Base-by-base conservation (phyloP, 2,329 filamentous ascomycete species). In the Zelopaecilomyces penicillatus region DNA sequence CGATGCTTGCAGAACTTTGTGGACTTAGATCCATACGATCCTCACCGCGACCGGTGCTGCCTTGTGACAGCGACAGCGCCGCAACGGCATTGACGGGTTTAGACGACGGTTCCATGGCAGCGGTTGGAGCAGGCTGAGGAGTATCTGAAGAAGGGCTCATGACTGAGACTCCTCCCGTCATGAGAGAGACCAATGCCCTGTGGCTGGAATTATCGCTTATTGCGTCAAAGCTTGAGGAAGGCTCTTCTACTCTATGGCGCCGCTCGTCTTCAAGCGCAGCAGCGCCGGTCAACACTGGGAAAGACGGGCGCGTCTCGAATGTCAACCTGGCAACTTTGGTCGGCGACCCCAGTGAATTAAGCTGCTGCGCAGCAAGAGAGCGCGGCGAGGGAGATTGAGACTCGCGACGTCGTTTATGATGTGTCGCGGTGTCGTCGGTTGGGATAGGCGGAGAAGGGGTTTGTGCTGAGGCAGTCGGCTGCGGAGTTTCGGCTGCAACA, bases 101-200 rank as follows among this genome's bases (percentile, higher is more conserved):
- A 37, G 62, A 56, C 3, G 65, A 63, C 6, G 65, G 55, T 27
- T 71, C 68, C 58, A 71, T 70, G 39, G 64, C 60, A 12, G 68
- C 66, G 9, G 68, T 70, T 2, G 69, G 66, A 41, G 65, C 67
- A 30, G 59, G 45, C 50, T 59, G 66, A n/a, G 73, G 69, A 50
- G 68, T 70, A 59, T 80, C 76, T 45, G 71, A 65, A n/a, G 74
- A 65, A 47, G 74, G 75, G 58, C 74, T 79, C 66, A 80, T 74
- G 39, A 67, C 67, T 50, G 73, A 64, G 27, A 70, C 68, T 45
- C 65, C 70, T 37, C 71, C 71, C 32, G 75, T 73, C 65, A 80
- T 70, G 39, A 81, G 65, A 19, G 74, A 74, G 26, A 70, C 66
- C 30, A 81, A 62, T 30, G 69, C 74, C 47, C 65, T 70, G 43